These are phyloP conservation scores for Penicillium sp. DNA, from an alignment of 2,329 filamentous ascomycete species.

Conservation along the genomic window DNA sequence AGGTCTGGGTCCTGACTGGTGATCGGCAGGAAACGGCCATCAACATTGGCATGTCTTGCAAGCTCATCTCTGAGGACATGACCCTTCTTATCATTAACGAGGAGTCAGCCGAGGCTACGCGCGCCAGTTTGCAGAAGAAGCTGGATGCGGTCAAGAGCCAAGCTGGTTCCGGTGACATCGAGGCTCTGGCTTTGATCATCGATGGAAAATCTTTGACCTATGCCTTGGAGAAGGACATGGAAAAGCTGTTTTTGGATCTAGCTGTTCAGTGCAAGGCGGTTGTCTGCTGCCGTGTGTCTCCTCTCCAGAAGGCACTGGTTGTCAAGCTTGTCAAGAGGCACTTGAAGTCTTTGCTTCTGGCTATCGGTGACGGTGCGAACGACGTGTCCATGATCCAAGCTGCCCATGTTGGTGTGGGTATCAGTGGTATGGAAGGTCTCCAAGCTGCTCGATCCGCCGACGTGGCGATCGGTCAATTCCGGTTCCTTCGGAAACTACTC, in stretches of 20 bases:
- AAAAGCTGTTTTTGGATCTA: slow-evolving; percentile 88
- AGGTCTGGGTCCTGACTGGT: slow-evolving; percentile 96
- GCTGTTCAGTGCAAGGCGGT: slow-evolving; percentile 98
- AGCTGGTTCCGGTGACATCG: slow-evolving; percentile 61
- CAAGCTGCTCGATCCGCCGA: slow-evolving; percentile 95
- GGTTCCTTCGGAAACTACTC: slow-evolving; percentile 87
- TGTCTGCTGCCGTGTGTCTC: slow-evolving; percentile 94
- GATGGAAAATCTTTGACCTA: slow-evolving; percentile 94
- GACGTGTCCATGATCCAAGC: slow-evolving; percentile 99
- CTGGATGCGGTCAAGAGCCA: slow-evolving; percentile 85
- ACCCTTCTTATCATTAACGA: slow-evolving; percentile 96
- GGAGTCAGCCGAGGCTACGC: slow-evolving; percentile 72
- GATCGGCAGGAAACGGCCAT: slow-evolving; percentile 98
- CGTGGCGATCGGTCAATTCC: slow-evolving; percentile 93
- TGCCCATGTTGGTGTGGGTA: slow-evolving; percentile 95
- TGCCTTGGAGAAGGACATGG: slow-evolving; percentile 88
- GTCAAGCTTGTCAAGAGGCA: slow-evolving; percentile 98
- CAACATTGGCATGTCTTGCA: slow-evolving; percentile 99
- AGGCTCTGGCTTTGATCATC: slow-evolving; percentile 87
- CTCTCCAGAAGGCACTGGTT: slow-evolving; percentile 92
- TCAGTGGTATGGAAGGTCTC: slow-evolving; percentile 93
- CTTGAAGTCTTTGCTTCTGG: slow-evolving; percentile 84
- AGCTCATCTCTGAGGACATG: slow-evolving; percentile 98
- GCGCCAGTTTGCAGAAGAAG: slow-evolving; percentile 90
- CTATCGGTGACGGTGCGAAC: slow-evolving; percentile 96